Evolutionary conservation across 257 asterid species (phyloP).

Genomic region (Galeopsis tetrahit): DNA sequence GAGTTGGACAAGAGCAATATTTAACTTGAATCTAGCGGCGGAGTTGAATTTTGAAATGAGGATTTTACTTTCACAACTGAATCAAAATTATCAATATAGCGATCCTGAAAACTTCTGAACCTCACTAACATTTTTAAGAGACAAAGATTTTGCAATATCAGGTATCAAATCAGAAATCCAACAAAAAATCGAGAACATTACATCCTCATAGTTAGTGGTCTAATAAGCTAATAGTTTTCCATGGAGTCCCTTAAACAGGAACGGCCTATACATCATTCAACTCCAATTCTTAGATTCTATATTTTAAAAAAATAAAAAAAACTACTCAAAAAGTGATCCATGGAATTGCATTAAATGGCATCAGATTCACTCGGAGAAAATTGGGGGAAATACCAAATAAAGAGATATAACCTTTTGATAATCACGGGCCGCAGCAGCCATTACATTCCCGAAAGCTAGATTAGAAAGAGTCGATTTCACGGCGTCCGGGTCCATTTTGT

Average conservation of each 20-base stretch:
- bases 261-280: background rate
- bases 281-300: slow-evolving; percentile 16
- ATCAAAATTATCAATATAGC: slow-evolving; percentile 4
- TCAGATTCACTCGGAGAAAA: slow-evolving; percentile 6
- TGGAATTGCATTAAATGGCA: slow-evolving; percentile 9
- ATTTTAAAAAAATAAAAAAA: background rate
- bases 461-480: slow-evolving; percentile 87
- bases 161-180: slow-evolving; percentile 5
- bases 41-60: background rate
- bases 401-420: slow-evolving; percentile 71
- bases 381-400: background rate
- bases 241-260: background rate
- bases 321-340: background rate
- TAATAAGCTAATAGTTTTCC: slow-evolving; percentile 19
- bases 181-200: background rate
- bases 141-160: slow-evolving; percentile 4
- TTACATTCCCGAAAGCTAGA: slow-evolving; percentile 90
- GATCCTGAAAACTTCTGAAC: background rate
- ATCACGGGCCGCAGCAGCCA: slow-evolving; percentile 99
- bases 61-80: background rate
- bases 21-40: slow-evolving; percentile 1
- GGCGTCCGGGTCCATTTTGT: slow-evolving; percentile 79
- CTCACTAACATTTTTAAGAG: background rate
- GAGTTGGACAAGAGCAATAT: background rate
- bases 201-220: background rate